Percentiles rank a stretch among this genome's conserved stretches.
phyloP scores from a whole-genome alignment of 2,329 filamentous ascomycete genomes.

The Alternaria gaisen region DNA sequence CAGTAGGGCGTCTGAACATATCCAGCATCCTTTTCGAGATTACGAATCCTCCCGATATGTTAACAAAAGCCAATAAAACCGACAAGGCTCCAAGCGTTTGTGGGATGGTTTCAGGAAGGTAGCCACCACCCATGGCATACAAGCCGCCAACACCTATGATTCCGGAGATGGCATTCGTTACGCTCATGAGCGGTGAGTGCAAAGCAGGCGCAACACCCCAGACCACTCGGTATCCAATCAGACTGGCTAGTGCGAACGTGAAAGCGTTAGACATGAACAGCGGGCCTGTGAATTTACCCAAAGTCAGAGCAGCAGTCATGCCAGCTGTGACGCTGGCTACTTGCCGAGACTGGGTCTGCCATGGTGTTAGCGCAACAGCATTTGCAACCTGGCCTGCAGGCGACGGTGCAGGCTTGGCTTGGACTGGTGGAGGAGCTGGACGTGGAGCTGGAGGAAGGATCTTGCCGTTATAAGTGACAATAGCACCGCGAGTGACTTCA shows the following conservation, averaged over 20 bases:
- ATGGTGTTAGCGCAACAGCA: slow-evolving; percentile 76
- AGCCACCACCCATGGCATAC: slow-evolving; percentile 85
- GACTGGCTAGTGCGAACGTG: slow-evolving; percentile 81
- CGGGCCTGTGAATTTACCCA: slow-evolving; percentile 81
- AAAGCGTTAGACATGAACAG: slow-evolving; percentile 90
- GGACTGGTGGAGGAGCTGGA: slow-evolving; percentile 67
- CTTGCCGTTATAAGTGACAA: slow-evolving; percentile 80
- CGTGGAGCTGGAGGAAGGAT: slow-evolving; percentile 79
- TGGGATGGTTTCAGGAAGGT: slow-evolving; percentile 70
- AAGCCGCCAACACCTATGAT: slow-evolving; percentile 88
- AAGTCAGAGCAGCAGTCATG: slow-evolving; percentile 76
- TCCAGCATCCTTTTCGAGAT: slow-evolving; percentile 94
- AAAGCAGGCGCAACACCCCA: slow-evolving; percentile 87
- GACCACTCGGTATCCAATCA: slow-evolving; percentile 88
- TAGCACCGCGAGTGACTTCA: slow-evolving; percentile 85
- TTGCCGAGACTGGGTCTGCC: slow-evolving; percentile 80
- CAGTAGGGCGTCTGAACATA: slow-evolving; percentile 70
- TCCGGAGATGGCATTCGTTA: slow-evolving; percentile 91
- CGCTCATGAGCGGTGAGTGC: slow-evolving; percentile 90
- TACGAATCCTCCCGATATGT: slow-evolving; percentile 87
- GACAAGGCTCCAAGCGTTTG: slow-evolving; percentile 80
- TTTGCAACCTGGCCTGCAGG: slow-evolving; percentile 58
- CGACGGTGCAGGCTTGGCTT: slow-evolving; percentile 53
- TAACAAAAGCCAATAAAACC: slow-evolving; percentile 86
- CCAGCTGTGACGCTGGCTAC: slow-evolving; percentile 78